Evolutionary conservation across 2,329 filamentous ascomycete species (phyloP), one percentile per base, ranked within the genome.

Genomic region (Tolypocladium paradoxum): DNA sequence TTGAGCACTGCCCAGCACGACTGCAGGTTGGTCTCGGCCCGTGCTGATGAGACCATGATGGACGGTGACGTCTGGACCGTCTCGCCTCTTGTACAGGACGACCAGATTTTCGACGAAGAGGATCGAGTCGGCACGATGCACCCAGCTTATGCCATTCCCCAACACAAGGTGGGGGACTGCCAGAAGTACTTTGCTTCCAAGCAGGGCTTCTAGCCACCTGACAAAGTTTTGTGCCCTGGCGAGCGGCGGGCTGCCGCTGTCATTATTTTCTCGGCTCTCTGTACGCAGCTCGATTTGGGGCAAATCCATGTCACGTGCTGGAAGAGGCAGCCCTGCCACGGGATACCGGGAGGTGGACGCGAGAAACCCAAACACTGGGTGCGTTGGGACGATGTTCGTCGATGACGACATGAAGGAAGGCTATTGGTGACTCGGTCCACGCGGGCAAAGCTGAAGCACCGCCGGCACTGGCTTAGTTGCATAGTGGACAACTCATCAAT

Each of bases 121-220:
- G 89, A 95, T 71, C 74, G 82, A 40, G 76, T 96, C 50, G 74
- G 73, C 50, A 74, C 85, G 18, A 78, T 89, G 38, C 90, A 96
- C 69, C 92, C 92, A 2, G 79, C 96, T 29, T 96, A 89, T 70
- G 86, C 88, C 57, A 85, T 96, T 59, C 88, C 90, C 5, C 83
- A 87, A 68, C 76, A 80, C 56, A 78, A 78, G 51, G 87, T 85
- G 52, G 79, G 85, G 61, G 75, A 75, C 35, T 83, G 85, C 59
- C 79, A 81, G 67, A 71, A 70, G 56, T 88, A 87, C 70, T 91
- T 84, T 68, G 73, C 76, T 58, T 71, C 71, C 40, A 83, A 81
- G 65, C 70, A 71, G 52, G 76, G 78, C 14, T 83, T 85, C 60
- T 83, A 70, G 70, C 66, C 67, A 14, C 35, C 24, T 24, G 31